Evolutionary conservation across 495 filamentous ascomycete species (phyloP).

Genomic region (Cairneyella variabilis): DNA sequence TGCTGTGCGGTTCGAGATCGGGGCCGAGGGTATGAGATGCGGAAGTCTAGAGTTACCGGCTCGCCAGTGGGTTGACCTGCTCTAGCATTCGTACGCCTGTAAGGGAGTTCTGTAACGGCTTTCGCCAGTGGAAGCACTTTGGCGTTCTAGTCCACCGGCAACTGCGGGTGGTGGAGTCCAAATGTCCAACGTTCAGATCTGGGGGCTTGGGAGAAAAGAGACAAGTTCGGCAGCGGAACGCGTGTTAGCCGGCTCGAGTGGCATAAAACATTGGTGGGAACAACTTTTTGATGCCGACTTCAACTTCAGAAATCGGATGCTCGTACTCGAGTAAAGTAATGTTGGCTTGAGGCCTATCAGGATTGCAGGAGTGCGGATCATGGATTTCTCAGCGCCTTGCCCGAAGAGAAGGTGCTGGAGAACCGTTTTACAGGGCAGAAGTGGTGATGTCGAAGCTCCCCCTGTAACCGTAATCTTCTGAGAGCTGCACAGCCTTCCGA

Average conservation of each 20-base stretch:
- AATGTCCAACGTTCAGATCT: too few relatives aligned
- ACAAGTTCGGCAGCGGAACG: too few relatives aligned
- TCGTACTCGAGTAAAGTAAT: too few relatives aligned
- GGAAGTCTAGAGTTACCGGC: not conserved
- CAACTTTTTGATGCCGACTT: too few relatives aligned
- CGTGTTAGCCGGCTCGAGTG: too few relatives aligned
- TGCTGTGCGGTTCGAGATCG: not conserved
- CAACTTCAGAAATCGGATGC: too few relatives aligned
- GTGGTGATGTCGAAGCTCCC: not conserved
- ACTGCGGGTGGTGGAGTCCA: not conserved
- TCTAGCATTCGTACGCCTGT: too few relatives aligned
- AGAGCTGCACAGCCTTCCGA: slow-evolving; percentile 21
- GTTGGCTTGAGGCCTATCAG: too few relatives aligned
- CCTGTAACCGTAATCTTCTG: slow-evolving; percentile 11
- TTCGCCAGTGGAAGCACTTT: not conserved
- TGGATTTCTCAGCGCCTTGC: too few relatives aligned
- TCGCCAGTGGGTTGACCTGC: too few relatives aligned
- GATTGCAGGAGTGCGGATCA: not conserved
- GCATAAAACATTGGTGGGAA: too few relatives aligned
- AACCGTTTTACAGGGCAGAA: not conserved
- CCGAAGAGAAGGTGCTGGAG: not conserved
- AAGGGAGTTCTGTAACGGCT: not conserved
- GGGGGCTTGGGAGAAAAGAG: too few relatives aligned
- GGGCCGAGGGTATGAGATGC: not conserved
- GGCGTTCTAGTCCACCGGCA: not conserved